Evolutionary conservation across 192 early-diverging fungal species (phyloP), one percentile per base, ranked within the genome.

Genomic region (Coemansia reversa): DNA sequence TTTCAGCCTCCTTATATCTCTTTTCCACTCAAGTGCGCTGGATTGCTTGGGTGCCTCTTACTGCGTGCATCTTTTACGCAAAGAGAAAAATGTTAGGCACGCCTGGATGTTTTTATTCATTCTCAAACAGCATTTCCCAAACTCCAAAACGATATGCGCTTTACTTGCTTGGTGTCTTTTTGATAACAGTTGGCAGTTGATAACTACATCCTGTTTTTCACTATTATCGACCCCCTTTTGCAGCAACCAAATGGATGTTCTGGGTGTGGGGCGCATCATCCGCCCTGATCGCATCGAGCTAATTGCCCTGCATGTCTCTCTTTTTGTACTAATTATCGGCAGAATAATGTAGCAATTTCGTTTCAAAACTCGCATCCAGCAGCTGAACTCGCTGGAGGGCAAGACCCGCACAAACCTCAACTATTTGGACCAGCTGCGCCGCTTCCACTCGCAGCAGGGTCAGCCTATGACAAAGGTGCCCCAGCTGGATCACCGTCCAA

Each of bases 311-410:
- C 7, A 45, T 45, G 14, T 16, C 8, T 45, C 12, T 35, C 39
- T 45, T 45, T 16, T 45, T 45, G 9, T 11, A 12, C 3, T 11
- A 45, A 16, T 16, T 14, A 4, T 45, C 14, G 39, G 39, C 3
- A 45, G 25, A 25, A 14, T 45, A 9, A 1, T 55, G 58, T 79
- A 95, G 92, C 80, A 74, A 29, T 98, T 98, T 72, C 86, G 87
- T 55, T 96, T 98, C 79, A 83, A 83, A 51, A 95, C 95, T 14
- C 85, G 96, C 16, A 89, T 92, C 32, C 94, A 96, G 80, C 87
- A 87, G 66, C 86, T 98, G 20, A 96, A 95, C 75, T 89, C 87
- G 23, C 94, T 97, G 83, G 92, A 95, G 62, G 96, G 94, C 42
- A 86, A 87, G 68, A 91, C 93, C 1, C 84, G 96, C 25, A 81